Evolutionary conservation across 495 filamentous ascomycete species (phyloP).

Genomic region (Pseudevernia furfuracea): DNA sequence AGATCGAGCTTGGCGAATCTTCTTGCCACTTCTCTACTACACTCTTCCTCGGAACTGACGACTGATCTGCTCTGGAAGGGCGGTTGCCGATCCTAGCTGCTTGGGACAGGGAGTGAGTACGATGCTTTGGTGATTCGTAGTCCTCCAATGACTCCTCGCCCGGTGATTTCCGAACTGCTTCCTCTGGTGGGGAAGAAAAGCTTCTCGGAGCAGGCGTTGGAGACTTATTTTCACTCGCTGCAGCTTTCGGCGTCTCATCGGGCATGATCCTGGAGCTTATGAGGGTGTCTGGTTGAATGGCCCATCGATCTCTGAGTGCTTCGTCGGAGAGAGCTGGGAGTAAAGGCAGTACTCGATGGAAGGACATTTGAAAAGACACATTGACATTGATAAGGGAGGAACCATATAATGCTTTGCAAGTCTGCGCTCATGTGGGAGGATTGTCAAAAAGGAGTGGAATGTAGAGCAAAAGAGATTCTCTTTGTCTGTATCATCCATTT

Average conservation of each 20-base stretch:
- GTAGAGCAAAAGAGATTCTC: conserved; percentile 20
- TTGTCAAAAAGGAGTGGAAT: conserved; percentile 21
- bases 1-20: conserved; percentile 53
- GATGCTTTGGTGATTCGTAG: conserved; percentile 18
- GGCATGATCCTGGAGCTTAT: conserved; percentile 49
- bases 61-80: conserved; percentile 4
- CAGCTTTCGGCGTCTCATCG: conserved; percentile 29
- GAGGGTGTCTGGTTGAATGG: conserved; percentile 34
- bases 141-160: conserved; percentile 17
- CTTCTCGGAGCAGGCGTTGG: conserved; percentile 3
- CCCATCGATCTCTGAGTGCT: conserved; percentile 29
- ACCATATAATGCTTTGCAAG: conserved; percentile 25
- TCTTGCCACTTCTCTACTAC: conserved; percentile 23
- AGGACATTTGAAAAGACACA: conserved; percentile 43
- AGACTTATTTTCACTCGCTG: conserved; percentile 14
- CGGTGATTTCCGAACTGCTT: conserved; percentile 8
- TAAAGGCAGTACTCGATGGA: conserved; percentile 48
- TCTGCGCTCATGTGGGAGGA: conserved; percentile 20
- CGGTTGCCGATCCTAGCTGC: conserved; percentile 7
- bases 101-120: conserved; percentile 13
- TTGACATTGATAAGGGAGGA: conserved; percentile 23
- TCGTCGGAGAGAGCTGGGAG: conserved; percentile 44
- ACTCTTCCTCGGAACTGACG: conserved; percentile 6
- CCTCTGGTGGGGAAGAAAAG: conserved; percentile 13
- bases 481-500: conserved; percentile 22